phyloP scores from a whole-genome alignment of 805 yeast species.

The Candida rishiriensis region DNA sequence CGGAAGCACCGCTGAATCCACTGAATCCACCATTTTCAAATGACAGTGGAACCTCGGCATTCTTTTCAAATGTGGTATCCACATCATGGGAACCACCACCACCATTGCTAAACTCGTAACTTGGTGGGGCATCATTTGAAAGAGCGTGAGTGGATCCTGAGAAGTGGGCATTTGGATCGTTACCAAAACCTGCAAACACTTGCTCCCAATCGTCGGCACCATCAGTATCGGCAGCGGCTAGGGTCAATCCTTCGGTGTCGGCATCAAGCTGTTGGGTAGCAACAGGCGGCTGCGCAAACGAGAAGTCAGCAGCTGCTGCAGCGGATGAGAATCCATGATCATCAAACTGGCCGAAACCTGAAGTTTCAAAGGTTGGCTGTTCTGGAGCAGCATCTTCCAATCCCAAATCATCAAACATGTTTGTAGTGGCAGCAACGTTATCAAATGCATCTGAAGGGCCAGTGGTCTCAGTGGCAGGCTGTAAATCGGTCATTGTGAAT shows the following conservation, averaged over 20 bases:
- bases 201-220: constrained; percentile 88
- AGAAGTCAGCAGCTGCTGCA: constrained; percentile 19
- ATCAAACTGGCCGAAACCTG: constrained; percentile 34
- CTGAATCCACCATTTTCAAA: neutral
- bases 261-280: constrained; percentile 2
- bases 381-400: constrained; percentile 32
- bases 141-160: neutral
- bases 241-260: neutral
- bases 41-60: too few species aligned
- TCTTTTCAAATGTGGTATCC: too few species aligned
- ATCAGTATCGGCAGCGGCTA: constrained; percentile 18
- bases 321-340: constrained; percentile 17
- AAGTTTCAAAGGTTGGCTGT: constrained; percentile 24
- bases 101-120: constrained; percentile 10
- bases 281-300: constrained; percentile 14
- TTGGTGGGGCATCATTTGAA: constrained; percentile 18
- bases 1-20: neutral
- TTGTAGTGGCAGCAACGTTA: too few species aligned
- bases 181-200: constrained; percentile 84
- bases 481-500: constrained; percentile 14
- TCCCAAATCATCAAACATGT: constrained; percentile 33
- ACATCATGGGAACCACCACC: too few species aligned
- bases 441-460: constrained; percentile 16
- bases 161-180: constrained; percentile 30
- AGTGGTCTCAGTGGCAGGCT: constrained; percentile 16